Conservation (phyloP, 768 basidiomycete genomes). For the Pulveroboletus sp. region DNA sequence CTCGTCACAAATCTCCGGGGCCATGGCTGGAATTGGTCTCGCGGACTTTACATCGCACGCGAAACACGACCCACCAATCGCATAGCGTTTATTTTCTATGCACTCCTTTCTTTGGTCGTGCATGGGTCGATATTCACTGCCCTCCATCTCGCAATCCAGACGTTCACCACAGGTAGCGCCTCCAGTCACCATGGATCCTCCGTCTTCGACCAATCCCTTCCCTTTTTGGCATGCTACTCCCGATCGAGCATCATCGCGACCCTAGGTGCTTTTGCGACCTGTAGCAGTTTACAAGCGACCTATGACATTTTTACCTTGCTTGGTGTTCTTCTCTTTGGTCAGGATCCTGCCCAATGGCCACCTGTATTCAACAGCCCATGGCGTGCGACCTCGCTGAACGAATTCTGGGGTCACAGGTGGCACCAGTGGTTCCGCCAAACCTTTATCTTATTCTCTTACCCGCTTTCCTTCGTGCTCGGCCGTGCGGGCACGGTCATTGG, state of each 20-base stretch:
- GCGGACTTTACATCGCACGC: slow-evolving; percentile 23
- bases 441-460: background rate
- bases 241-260: slow-evolving; percentile 44
- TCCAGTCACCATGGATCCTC: slow-evolving; percentile 19
- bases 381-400: background rate
- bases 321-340: background rate
- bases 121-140: slow-evolving; percentile 42
- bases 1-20: slow-evolving; percentile 58
- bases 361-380: background rate
- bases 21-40: slow-evolving; percentile 58
- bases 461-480: background rate
- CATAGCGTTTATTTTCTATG: slow-evolving; percentile 35
- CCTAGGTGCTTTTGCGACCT: slow-evolving; percentile 42
- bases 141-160: slow-evolving; percentile 46
- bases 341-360: background rate
- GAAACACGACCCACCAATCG: slow-evolving; percentile 42
- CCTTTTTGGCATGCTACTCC: slow-evolving; percentile 20
- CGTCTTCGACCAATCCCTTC: slow-evolving; percentile 32
- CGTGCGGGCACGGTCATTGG: background rate
- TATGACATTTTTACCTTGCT: background rate
- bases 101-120: slow-evolving; percentile 30
- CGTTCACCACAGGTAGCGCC: slow-evolving; percentile 36
- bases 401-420: background rate
- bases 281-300: slow-evolving; percentile 38
- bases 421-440: background rate